These are phyloP conservation scores for Pythium plurisporium DNA, from an alignment of 352 stramenopile species.

Conservation along the genomic window DNA sequence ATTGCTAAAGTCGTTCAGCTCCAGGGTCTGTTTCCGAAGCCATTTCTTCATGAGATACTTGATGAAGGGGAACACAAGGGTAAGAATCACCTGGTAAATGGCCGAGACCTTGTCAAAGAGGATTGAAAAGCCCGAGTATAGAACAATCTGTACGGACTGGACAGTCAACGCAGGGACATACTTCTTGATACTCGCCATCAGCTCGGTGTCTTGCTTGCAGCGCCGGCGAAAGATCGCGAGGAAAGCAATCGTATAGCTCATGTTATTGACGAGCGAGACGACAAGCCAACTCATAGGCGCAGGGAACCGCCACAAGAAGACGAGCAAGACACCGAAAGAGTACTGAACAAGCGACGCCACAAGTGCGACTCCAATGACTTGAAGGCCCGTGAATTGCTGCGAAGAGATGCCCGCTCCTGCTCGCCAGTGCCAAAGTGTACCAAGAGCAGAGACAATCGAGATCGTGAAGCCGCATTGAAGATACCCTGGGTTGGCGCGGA, in stretches of 20 bases:
- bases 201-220: neutral
- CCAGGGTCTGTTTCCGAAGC: neutral
- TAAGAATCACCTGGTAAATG: constrained; percentile 11
- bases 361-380: neutral
- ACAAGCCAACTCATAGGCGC: constrained; percentile 6
- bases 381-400: neutral
- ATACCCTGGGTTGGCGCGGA: neutral
- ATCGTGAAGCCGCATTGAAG: neutral
- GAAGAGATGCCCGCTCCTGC: neutral
- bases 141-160: constrained; percentile 4
- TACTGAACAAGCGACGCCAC: neutral
- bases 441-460: neutral
- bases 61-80: constrained; percentile 15
- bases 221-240: constrained; percentile 7
- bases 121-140: constrained; percentile 23
- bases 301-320: constrained; percentile 4
- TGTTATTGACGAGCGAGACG: neutral
- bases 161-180: too few species aligned
- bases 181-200: neutral
- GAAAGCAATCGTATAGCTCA: neutral
- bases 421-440: neutral
- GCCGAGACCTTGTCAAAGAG: constrained; percentile 15
- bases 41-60: constrained; percentile 17
- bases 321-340: neutral
- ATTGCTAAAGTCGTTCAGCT: constrained; percentile 9